phyloP scores from a whole-genome alignment of 768 basidiomycete genomes.

The Lentinula edodes region DNA sequence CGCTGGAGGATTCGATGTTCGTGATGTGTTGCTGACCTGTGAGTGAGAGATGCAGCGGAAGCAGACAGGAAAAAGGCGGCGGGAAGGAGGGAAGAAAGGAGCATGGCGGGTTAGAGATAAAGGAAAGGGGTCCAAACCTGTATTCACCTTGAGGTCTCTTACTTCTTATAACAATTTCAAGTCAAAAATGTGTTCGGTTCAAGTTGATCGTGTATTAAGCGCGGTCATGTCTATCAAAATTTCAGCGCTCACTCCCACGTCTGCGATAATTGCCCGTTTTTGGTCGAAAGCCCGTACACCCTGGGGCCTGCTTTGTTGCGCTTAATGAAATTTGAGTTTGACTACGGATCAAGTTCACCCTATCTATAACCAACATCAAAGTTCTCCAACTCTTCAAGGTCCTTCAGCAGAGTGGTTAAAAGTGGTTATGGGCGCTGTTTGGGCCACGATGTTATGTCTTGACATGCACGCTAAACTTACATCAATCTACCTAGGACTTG shows the following conservation, averaged over 20 bases:
- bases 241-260: not conserved
- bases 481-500: too few relatives aligned
- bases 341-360: not conserved
- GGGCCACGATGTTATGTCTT: too few relatives aligned
- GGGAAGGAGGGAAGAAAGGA: slow-evolving; percentile 10
- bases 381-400: too few relatives aligned
- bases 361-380: too few relatives aligned
- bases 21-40: slow-evolving; percentile 17
- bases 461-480: too few relatives aligned
- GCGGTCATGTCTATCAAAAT: not conserved
- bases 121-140: not conserved
- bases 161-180: not conserved
- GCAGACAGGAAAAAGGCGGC: slow-evolving; percentile 18
- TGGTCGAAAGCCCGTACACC: not conserved
- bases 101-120: not conserved
- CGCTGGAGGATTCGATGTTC: slow-evolving; percentile 18
- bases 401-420: too few relatives aligned
- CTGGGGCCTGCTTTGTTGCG: not conserved
- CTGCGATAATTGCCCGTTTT: not conserved
- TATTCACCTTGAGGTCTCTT: not conserved
- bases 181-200: not conserved
- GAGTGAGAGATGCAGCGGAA: slow-evolving; percentile 15
- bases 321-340: not conserved
- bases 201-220: not conserved
- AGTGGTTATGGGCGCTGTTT: too few relatives aligned